Base-by-base conservation (phyloP, 2,329 filamentous ascomycete species). In the Tolypocladium cylindrosporum region DNA sequence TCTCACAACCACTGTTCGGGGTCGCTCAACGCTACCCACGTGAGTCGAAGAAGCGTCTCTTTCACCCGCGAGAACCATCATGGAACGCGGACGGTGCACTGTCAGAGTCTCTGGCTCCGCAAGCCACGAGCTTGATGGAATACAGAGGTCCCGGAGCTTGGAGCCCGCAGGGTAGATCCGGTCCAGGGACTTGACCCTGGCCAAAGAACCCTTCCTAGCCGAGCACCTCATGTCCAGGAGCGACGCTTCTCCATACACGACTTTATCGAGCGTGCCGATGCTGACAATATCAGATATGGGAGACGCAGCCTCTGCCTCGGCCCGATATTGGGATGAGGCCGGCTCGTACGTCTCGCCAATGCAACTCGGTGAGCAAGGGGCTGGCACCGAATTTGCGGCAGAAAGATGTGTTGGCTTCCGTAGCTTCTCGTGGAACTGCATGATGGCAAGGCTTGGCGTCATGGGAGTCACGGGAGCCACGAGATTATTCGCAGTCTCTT, bases 241-340 rank as follows among this genome's bases (percentile, higher is more conserved):
- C 2, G 73, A 71, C 7, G 75, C 73, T 57, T 77, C 71, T 4
- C 73, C 75, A 52, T 72, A 74, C 43, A 74, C 65, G 56, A 75
- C 68, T 24, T 69, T 68, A 54, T 74, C 74, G 41, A 68, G 61
- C 51, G 72, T 66, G 42, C 67, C 65, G 53, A 69, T 62, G 63
- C 70, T 71, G 57, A 70, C 70, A 3, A 62, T 61, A 24, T 75
- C 72, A 1, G 72, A 72, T 16, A 61, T 62, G 2, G 72, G 70
- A 4, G 73, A 70, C 27, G 66, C 61, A 27, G 66, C 60, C 5
- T 66, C 64, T 3, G 64, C 57, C 45, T 67, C 59, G 2, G 61
- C 43, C 1, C 64, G 54, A 19, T 64, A 56, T 42, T 64, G 62
- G 21, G 60, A 45, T 31, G 61, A 51, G 36, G 57, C 60, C 2